These are phyloP conservation scores for Eucalyptus regnans DNA, from an alignment of 345 rosid species.

Conservation along the genomic window DNA sequence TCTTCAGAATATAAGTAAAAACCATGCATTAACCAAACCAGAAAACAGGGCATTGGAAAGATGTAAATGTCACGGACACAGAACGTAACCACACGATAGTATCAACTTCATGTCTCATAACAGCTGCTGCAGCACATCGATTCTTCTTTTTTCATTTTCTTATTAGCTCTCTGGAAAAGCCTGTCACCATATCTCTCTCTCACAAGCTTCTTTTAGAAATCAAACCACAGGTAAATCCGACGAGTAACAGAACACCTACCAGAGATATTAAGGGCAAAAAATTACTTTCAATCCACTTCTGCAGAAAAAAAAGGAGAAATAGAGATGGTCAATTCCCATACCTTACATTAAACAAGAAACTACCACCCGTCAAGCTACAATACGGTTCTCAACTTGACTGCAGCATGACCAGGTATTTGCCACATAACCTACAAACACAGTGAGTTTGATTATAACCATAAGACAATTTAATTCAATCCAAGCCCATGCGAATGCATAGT, in stretches of 20 bases:
- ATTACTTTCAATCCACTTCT: neutral
- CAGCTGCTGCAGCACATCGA: neutral
- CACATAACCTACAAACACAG: conserved; percentile 22
- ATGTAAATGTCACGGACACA: neutral
- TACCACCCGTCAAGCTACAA: conserved; percentile 60
- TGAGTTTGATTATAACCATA: neutral
- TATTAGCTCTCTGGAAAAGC: neutral
- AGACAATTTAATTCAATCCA: neutral
- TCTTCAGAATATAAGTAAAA: neutral
- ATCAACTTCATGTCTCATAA: neutral
- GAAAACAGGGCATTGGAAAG: neutral
- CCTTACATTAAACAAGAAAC: conserved; percentile 41
- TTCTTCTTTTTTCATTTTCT: neutral
- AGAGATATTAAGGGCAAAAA: neutral
- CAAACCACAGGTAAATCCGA: neutral
- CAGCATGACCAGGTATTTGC: conserved; percentile 52
- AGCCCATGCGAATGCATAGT: neutral
- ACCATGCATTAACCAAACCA: neutral
- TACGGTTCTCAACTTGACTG: conserved; percentile 22
- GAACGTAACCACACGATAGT: neutral
- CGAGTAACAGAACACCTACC: neutral
- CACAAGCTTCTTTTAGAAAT: neutral
- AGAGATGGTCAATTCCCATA: conserved; percentile 4
- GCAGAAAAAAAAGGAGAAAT: neutral
- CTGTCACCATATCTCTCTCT: neutral